Evolutionary conservation across 192 early-diverging fungal genomes (phyloP), one percentile per base, ranked within the genome.

Genomic region (Spizellomyces sp.): DNA sequence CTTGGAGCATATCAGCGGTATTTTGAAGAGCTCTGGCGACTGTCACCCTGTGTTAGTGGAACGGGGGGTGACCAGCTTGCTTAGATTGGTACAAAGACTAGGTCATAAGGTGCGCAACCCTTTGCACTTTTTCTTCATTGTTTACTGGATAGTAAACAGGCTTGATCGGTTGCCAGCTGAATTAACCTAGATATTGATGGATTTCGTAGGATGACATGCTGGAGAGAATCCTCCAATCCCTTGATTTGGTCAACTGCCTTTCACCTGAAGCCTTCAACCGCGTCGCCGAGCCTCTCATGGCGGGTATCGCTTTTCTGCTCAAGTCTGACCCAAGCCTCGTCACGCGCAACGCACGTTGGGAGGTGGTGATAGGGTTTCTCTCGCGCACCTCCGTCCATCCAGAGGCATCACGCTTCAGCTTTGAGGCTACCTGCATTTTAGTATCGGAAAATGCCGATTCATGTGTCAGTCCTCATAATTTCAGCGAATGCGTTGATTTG

Each of bases 271-370:
- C 88, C 8, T 80, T 89, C 9, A 84, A 83, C 45, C 75, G 80
- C n/a, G 86, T 92, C 17, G 89, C 86, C 2, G 91, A 91, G 67
- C 91, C 91, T 69, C 82, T 90, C 76, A 91, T 89, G 87, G 87
- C 91, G 3, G 93, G 93, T 45, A 79, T 94, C 10, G 71, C 88
- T 50, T 85, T 81, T 58, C 65, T 93, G 3, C 70, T 90, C 44
- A 88, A 90, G 73, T 77, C 84, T 1, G 87, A 90, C 65, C 69
- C 71, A n/a, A 67, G 56, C 8, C 52, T 77, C 19, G 27, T 84
- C 12, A 41, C 66, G 56, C 72, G 64, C 58, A 72, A 62, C 73
- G 63, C 70, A n/a, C 10, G 50, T 12, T 89, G 87, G 86, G 75
- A 83, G 19, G 70, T 77, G 8, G 73, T 90, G 10, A 75, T 91